Percentiles rank a stretch among this genome's conserved stretches.
Conservation (phyloP, 441 rosid species). For the Erodium texanum region DNA sequence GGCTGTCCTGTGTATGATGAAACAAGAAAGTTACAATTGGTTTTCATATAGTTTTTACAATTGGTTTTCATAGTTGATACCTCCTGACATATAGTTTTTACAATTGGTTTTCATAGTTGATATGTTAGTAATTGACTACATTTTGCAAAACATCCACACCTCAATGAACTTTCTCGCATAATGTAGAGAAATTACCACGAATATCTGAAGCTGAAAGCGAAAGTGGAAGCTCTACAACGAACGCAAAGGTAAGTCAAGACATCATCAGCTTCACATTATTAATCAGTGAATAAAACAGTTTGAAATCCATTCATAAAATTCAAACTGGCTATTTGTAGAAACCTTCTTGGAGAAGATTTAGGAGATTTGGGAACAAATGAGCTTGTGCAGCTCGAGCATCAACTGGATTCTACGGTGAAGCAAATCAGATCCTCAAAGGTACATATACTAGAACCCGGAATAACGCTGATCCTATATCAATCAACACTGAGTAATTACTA, state of each 20-base stretch:
- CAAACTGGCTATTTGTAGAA: slow-evolving; percentile 23
- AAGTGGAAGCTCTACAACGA: slow-evolving; percentile 39
- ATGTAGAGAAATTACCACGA: slow-evolving; percentile 40
- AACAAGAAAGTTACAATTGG: no score
- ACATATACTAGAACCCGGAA: not conserved
- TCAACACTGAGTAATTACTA: not conserved
- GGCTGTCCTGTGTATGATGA: no score
- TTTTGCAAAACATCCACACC: no score
- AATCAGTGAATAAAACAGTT: not conserved
- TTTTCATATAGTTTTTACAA: not conserved
- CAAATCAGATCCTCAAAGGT: slow-evolving; percentile 54
- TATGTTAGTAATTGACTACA: no score
- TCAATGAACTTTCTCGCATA: not conserved
- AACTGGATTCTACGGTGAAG: slow-evolving; percentile 41
- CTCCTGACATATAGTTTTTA: not conserved
- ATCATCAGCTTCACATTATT: not conserved
- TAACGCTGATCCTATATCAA: no score
- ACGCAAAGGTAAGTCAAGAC: slow-evolving; percentile 34
- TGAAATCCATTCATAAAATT: not conserved
- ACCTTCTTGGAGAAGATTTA: slow-evolving; percentile 49
- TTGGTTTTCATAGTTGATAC: no score
- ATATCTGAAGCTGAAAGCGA: slow-evolving; percentile 45
- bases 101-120: no score
- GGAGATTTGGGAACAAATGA: slow-evolving; percentile 36
- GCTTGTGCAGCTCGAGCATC: slow-evolving; percentile 46